These are phyloP conservation scores for Daldinia grandis DNA, from an alignment of 495 filamentous ascomycete genomes.

Conservation along the genomic window DNA sequence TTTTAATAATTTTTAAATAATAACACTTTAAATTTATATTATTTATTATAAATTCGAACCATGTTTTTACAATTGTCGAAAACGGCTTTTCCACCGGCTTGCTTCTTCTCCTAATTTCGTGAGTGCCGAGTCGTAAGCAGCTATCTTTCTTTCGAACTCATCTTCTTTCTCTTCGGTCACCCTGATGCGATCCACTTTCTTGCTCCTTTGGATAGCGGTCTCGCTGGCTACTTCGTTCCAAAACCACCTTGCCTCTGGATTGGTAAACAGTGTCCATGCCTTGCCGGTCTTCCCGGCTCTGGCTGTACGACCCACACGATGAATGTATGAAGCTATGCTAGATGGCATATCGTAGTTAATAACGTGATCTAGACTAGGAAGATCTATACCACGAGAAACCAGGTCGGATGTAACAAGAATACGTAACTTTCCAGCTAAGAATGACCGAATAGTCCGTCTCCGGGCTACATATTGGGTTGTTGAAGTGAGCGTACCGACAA, in stretches of 20 bases:
- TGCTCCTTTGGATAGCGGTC: slow-evolving; percentile 43
- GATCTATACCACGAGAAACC: slow-evolving; percentile 90
- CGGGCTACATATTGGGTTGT: slow-evolving; percentile 70
- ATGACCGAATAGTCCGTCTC: slow-evolving; percentile 67
- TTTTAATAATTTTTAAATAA: too few relatives aligned
- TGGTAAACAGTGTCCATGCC: slow-evolving; percentile 83
- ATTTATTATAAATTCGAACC: neutral
- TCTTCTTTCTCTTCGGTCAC: slow-evolving; percentile 63
- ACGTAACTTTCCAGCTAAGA: slow-evolving; percentile 68
- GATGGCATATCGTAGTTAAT: slow-evolving; percentile 94
- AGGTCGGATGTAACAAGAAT: slow-evolving; percentile 91
- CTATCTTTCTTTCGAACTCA: slow-evolving; percentile 62
- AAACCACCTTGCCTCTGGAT: slow-evolving; percentile 86
- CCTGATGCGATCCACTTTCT: slow-evolving; percentile 51
- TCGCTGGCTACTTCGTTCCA: slow-evolving; percentile 74
- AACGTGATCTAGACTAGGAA: slow-evolving; percentile 79
- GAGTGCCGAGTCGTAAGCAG: slow-evolving; percentile 69
- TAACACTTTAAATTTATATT: too few relatives aligned
- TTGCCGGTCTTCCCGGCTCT: slow-evolving; percentile 78
- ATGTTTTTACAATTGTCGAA: neutral
- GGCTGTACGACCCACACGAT: slow-evolving; percentile 91
- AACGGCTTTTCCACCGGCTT: slow-evolving; percentile 18
- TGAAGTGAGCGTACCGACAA: slow-evolving; percentile 77
- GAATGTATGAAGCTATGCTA: slow-evolving; percentile 82
- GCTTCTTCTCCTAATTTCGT: slow-evolving; percentile 59